Conservation (phyloP, 2,329 filamentous ascomycete genomes). For the Rachicladosporium sp. region DNA sequence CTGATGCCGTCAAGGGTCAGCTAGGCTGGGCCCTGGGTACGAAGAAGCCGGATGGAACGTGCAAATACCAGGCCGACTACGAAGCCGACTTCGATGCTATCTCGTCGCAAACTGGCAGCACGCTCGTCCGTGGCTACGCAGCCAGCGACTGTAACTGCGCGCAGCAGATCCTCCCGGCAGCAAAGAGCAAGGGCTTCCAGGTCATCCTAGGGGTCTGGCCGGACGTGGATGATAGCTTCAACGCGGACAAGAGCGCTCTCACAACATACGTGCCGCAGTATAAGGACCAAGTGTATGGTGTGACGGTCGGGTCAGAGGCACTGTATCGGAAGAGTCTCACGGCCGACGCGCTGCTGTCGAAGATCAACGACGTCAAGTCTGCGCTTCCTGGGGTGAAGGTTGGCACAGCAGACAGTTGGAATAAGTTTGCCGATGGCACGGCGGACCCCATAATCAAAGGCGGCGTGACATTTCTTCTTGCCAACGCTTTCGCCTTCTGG, state of each 20-base stretch:
- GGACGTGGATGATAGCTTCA: slow-evolving; percentile 50
- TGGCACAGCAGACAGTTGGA: slow-evolving; percentile 62
- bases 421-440: slow-evolving; percentile 57
- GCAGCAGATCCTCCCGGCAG: slow-evolving; percentile 51
- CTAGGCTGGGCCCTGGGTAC: slow-evolving; percentile 57
- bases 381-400: slow-evolving; percentile 45
- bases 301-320: slow-evolving; percentile 59
- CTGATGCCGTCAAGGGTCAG: slow-evolving; percentile 28
- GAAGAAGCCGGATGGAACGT: slow-evolving; percentile 47
- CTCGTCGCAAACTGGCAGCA: slow-evolving; percentile 36
- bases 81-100: slow-evolving; percentile 53
- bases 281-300: slow-evolving; percentile 50
- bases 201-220: slow-evolving; percentile 62
- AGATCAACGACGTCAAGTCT: slow-evolving; percentile 50
- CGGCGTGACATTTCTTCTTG: slow-evolving; percentile 49
- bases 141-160: slow-evolving; percentile 55
- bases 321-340: slow-evolving; percentile 59
- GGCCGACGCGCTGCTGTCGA: slow-evolving; percentile 44
- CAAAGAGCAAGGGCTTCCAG: slow-evolving; percentile 51
- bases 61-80: slow-evolving; percentile 53
- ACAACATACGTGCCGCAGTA: slow-evolving; percentile 37
- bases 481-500: slow-evolving; percentile 65
- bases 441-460: slow-evolving; percentile 50
- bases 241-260: slow-evolving; percentile 48
- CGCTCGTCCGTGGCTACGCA: slow-evolving; percentile 54